A percentile compares a stretch with the other conserved stretches of the same genome.
Conservation (phyloP, 257 asterid species). For the Osmanthus fragrans region DNA sequence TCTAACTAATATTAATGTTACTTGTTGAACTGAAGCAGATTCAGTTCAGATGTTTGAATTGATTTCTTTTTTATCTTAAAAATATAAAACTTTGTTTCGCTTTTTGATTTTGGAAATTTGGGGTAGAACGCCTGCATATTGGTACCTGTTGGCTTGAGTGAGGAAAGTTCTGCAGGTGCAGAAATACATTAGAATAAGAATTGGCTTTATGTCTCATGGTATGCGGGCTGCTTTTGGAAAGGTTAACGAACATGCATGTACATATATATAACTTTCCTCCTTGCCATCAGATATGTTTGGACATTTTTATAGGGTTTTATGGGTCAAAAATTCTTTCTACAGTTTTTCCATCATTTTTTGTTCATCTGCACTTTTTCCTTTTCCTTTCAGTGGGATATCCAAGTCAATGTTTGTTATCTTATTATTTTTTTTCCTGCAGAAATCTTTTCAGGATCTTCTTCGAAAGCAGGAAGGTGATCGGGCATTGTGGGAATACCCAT, state of each 20-base stretch:
- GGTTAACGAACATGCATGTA: not conserved
- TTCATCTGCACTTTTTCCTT: not conserved
- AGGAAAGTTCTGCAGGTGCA: constrained; percentile 6
- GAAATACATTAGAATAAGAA: not conserved
- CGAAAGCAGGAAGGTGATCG: constrained; percentile 93
- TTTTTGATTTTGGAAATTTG: not conserved
- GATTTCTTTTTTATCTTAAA: not conserved
- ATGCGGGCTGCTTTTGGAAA: not conserved
- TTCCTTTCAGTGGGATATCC: not conserved
- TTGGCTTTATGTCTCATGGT: not conserved
- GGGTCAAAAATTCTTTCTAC: not conserved
- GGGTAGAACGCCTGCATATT: constrained; percentile 11
- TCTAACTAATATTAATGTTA: not conserved
- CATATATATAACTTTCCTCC: not conserved
- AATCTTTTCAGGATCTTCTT: constrained; percentile 96
- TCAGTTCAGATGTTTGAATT: not conserved
- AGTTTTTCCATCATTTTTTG: constrained; percentile 6
- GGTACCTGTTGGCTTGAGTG: constrained; percentile 1
- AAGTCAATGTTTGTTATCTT: constrained; percentile 17
- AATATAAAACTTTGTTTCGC: not conserved
- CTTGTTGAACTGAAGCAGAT: not conserved
- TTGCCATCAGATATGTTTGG: constrained; percentile 10
- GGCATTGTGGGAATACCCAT: constrained; percentile 97
- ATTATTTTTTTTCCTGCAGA: constrained; percentile 45
- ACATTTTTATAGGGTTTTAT: constrained; percentile 6